Evolutionary conservation across 306 rosid genomes (phyloP).

Genomic region (Prinsepia uniflora): DNA sequence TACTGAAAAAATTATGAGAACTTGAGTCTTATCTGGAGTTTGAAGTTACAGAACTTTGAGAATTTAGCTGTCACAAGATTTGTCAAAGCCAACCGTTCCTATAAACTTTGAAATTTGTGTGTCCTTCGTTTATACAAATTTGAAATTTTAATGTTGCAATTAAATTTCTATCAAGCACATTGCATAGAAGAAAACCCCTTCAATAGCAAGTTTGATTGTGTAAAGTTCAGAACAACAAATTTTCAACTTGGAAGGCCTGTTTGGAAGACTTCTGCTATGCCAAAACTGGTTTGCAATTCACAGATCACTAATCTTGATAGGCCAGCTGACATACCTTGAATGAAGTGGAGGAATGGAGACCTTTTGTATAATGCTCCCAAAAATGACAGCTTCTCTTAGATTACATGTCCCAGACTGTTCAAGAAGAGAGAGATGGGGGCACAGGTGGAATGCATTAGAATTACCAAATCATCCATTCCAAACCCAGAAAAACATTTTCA

Average conservation of each 20-base stretch:
- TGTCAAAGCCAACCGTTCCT: no score
- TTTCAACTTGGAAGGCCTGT: neutral
- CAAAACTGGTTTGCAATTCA: neutral
- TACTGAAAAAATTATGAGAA: no score
- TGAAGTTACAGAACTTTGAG: no score
- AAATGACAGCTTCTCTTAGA: conserved; percentile 87
- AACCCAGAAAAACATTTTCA: neutral
- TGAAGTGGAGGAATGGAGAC: conserved; percentile 85
- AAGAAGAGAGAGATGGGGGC: conserved; percentile 21
- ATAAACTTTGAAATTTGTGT: neutral
- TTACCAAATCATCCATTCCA: neutral
- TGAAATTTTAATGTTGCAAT: neutral
- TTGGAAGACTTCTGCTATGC: neutral
- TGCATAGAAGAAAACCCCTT: neutral
- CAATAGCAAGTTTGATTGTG: neutral
- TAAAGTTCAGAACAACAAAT: neutral
- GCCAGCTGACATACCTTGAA: conserved; percentile 61
- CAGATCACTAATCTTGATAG: neutral
- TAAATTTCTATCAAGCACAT: neutral
- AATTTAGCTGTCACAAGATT: no score
- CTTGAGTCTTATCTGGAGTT: no score
- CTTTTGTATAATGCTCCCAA: conserved; percentile 85
- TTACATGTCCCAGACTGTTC: conserved; percentile 74
- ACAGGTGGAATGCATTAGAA: neutral
- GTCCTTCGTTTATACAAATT: neutral